These are phyloP conservation scores for Penstemon barbatus DNA, from an alignment of 257 asterid genomes.

Conservation along the genomic window DNA sequence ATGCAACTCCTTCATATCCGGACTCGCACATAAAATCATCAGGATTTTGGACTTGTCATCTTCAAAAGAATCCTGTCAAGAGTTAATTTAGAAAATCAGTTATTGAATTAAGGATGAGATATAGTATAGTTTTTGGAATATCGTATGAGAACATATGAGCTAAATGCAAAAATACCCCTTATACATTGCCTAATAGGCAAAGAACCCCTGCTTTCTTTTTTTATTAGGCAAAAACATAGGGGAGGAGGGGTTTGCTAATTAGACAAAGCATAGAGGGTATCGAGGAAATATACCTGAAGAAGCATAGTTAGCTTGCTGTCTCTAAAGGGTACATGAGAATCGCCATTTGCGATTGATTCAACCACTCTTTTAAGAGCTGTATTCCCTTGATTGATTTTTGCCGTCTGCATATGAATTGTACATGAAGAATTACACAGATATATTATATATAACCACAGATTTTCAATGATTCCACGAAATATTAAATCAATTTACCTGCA, in stretches of 20 bases:
- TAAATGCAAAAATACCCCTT: too few species aligned
- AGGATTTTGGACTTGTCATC: conserved; percentile 88
- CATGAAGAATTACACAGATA: neutral
- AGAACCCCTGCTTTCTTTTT: too few species aligned
- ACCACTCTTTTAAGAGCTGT: conserved; percentile 87
- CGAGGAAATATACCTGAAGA: conserved; percentile 42
- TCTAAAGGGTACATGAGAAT: conserved; percentile 94
- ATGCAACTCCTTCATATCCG: conserved; percentile 89
- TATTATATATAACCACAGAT: neutral
- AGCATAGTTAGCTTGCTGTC: conserved; percentile 99
- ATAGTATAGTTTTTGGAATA: too few species aligned
- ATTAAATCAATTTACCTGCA: conserved; percentile 55
- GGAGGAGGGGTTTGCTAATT: too few species aligned
- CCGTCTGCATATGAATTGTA: conserved; percentile 59
- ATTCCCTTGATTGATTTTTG: conserved; percentile 90
- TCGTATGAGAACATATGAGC: too few species aligned
- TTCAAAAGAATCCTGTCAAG: conserved; percentile 75
- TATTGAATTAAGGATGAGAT: too few species aligned
- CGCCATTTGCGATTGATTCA: conserved; percentile 95
- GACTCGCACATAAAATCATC: conserved; percentile 94
- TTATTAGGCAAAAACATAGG: too few species aligned
- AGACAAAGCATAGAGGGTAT: too few species aligned
- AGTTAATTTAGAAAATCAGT: too few species aligned
- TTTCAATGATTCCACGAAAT: neutral
- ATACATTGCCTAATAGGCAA: too few species aligned